A percentile compares a stretch with the other conserved stretches of the same genome.
Conservation (phyloP, 1,284 basidiomycete species). For the Phellopilus nigrolimitatus region DNA sequence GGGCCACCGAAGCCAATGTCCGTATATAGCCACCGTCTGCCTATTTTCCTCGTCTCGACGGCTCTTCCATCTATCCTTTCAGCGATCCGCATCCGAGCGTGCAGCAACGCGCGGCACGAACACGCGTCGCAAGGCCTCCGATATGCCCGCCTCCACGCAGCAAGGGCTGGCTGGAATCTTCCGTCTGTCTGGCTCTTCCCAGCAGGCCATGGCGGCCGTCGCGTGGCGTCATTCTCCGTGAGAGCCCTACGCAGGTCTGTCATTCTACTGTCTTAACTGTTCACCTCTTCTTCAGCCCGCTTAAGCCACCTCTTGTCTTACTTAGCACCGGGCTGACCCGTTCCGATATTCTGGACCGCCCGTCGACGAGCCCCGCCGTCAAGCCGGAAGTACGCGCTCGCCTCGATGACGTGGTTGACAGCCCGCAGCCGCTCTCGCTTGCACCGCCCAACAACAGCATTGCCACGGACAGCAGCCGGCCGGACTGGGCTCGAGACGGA, state of each 20-base stretch:
- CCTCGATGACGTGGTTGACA: constrained; percentile 89
- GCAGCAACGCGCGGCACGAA: no score
- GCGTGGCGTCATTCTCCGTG: constrained; percentile 83
- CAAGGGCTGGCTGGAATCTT: constrained; percentile 83
- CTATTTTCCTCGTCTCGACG: no score
- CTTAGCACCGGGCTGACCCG: constrained; percentile 83
- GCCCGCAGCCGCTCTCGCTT: constrained; percentile 63
- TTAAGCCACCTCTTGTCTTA: constrained; percentile 16
- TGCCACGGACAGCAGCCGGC: constrained; percentile 62
- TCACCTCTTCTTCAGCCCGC: background rate
- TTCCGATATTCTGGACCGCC: constrained; percentile 87
- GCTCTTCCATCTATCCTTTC: no score
- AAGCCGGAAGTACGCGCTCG: constrained; percentile 84
- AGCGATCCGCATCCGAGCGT: no score
- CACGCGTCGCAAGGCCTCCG: no score
- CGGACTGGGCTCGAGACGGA: constrained; percentile 92
- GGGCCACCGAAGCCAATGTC: no score
- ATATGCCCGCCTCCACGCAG: constrained; percentile 71
- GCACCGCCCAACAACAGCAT: constrained; percentile 75
- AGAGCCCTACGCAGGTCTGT: constrained; percentile 78
- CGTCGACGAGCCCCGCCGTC: constrained; percentile 75
- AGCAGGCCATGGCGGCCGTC: constrained; percentile 92
- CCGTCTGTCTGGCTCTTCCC: constrained; percentile 85
- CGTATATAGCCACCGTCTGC: no score
- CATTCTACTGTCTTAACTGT: constrained; percentile 6